Evolutionary conservation across 129 eudicot species (phyloP), one percentile per base, ranked within the genome.

Genomic region (Escallonia rubra): DNA sequence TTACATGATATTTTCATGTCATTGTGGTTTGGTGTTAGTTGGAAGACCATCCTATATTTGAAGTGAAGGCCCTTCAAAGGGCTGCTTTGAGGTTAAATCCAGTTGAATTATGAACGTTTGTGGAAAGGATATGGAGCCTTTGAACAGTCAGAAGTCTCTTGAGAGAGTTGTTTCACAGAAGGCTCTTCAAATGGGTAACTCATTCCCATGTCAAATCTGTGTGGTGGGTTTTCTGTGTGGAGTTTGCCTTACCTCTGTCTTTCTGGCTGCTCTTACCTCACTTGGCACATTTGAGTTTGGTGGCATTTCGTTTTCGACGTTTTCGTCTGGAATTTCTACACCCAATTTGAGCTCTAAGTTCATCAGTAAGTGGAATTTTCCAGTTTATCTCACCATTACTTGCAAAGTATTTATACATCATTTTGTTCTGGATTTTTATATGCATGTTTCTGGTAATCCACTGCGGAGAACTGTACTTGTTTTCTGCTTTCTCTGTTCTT

Each of bases 191-290:
- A 79, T 94, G 87, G 75, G 99, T 52, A 87, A 78, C 47, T 94
- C 97, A 52, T 94, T 82, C 67, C 87, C 96, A 53, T 94, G 99
- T 64, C 84, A 90, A 74, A 77, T 94, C 9, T 94, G 99, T 85
- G 99, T 83, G 41, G 68, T 87, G 77, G 99, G 99, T 5, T 94
- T 94, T 43, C 82, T 94, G 2, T 79, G 82, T 87, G 97, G 97
- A 53, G 76, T 94, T 52, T 94, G 99, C 71, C 80, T 94, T 3
- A 73, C 97, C 42, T 78, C 97, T 57, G 72, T 94, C 60, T 89
- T 94, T 82, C 80, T 94, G 69, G 99, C 97, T 80, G 85, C 82
- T 61, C 87, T 92, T 59, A 92, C 95, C 49, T 94, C 97, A 13
- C 83, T 87, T 68, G 93, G 82, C 68, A 64, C 82, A 34, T 70